A percentile compares a stretch with the other conserved stretches of the same genome.
These are phyloP conservation scores for Penicillium concentricum DNA, from an alignment of 2,329 filamentous ascomycete species.

Conservation along the genomic window DNA sequence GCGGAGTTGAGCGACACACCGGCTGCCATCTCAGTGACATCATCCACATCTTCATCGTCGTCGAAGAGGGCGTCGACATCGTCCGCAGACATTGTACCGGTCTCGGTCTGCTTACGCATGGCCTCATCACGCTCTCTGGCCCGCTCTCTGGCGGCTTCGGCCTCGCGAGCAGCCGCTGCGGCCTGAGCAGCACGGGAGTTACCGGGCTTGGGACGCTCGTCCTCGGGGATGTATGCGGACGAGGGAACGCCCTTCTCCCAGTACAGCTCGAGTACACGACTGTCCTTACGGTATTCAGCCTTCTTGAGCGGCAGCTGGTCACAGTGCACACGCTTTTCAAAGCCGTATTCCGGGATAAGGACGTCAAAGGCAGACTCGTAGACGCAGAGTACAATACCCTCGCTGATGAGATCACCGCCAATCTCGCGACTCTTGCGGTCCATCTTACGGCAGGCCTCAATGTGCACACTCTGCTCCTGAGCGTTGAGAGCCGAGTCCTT, in stretches of 20 bases:
- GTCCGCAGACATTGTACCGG: conserved; percentile 87
- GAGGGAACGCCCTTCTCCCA: conserved; percentile 99
- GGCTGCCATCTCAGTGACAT: conserved; percentile 85
- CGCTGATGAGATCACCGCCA: conserved; percentile 88
- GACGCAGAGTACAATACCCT: conserved; percentile 93
- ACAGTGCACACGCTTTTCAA: conserved; percentile 98
- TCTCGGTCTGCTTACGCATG: conserved; percentile 89
- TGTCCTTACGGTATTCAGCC: conserved; percentile 97
- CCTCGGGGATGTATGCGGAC: conserved; percentile 92
- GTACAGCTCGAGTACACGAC: conserved; percentile 90
- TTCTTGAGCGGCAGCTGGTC: conserved; percentile 97
- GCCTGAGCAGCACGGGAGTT: conserved; percentile 73
- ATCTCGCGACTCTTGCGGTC: conserved; percentile 83
- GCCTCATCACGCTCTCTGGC: conserved; percentile 88
- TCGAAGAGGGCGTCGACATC: conserved; percentile 96
- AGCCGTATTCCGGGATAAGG: conserved; percentile 95
- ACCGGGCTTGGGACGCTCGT: conserved; percentile 86
- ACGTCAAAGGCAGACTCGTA: conserved; percentile 99
- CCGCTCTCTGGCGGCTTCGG: conserved; percentile 76
- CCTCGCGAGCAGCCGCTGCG: conserved; percentile 72
- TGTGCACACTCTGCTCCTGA: conserved; percentile 98
- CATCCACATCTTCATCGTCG: conserved; percentile 81
- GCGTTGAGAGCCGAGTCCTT: conserved; percentile 97
- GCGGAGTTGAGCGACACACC: conserved; percentile 74
- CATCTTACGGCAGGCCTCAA: conserved; percentile 94